Base-by-base conservation (phyloP, 768 basidiomycete species). In the Lanmaoa pseudosensibilis region DNA sequence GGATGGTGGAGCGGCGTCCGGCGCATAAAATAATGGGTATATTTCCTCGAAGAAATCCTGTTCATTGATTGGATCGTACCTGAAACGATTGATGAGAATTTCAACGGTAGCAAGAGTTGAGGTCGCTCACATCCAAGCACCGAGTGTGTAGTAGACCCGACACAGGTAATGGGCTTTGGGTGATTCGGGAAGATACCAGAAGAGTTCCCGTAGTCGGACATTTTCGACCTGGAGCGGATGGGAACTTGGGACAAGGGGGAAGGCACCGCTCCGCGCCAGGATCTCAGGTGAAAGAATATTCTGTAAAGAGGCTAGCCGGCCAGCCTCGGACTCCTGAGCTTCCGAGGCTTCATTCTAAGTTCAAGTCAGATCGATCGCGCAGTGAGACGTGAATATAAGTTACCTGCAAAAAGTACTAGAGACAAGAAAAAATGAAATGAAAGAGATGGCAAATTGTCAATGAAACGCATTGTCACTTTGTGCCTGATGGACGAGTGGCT, bases 341-440 rank as follows among this genome's bases (percentile, higher is more conserved):
- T 87, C 85, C 15, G 76, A 73, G 21, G 78, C 74, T 69, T 87
- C 85, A 62, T 88, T 85, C 86, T 87, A 66, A 18, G 12, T 3
- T 16, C 27, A 6, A 37, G 56, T 68, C 27, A 73, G 55, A 53
- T 34, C 7, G 47, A 59, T 19, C 5, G 45, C 27, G 11, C 13
- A 3, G 36, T 9, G 40, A 48, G 5, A 52, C 55, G 50, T 53
- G 38, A 21, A 40, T 7, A 11, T 11, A 25, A 36, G 41, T 65
- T 66, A 86, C 89, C 80, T 89, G 86, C 39, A 90, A 75, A 70
- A 89, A 91, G 62, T 88, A 85, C 89, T 91, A 56, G 52, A 52
- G 52, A 51, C 10, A 30, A 37, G 55, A 46, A 37, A 30, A 47
- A 27, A 27, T 27, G 27, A 27, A 27, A 27, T 6, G 56, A 12